These are phyloP conservation scores for Abrus pulchellus DNA, from an alignment of 306 rosid genomes.

Conservation along the genomic window DNA sequence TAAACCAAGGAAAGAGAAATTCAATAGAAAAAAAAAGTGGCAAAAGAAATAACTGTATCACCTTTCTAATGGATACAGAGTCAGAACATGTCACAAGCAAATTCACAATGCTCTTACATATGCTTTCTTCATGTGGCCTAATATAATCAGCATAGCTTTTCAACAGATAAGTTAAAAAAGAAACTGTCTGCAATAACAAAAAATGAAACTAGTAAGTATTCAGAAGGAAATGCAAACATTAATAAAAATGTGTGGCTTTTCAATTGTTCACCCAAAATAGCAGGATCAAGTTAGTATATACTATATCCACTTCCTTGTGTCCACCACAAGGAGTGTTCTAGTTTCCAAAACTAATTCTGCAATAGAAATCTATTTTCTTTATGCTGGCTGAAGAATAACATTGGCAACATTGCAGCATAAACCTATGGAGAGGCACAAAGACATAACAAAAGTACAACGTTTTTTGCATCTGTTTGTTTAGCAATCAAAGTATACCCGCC, in stretches of 20 bases:
- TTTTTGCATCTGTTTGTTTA: constrained; percentile 19
- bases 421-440: constrained; percentile 19
- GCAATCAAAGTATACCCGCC: constrained; percentile 15
- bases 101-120: constrained; percentile 98
- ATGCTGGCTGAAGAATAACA: constrained; percentile 31
- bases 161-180: constrained; percentile 92
- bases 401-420: constrained; percentile 11
- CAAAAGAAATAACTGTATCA: constrained; percentile 44
- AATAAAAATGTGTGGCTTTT: not conserved
- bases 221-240: constrained; percentile 31
- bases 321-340: constrained; percentile 5
- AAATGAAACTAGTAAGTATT: constrained; percentile 45
- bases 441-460: not conserved
- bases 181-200: constrained; percentile 83
- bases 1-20: constrained; percentile 33
- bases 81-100: constrained; percentile 98
- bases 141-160: constrained; percentile 97
- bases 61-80: constrained; percentile 98
- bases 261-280: constrained; percentile 13
- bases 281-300: too few species aligned
- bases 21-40: not conserved
- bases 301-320: too few species aligned
- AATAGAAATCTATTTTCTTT: constrained; percentile 7
- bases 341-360: constrained; percentile 31
- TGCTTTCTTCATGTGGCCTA: constrained; percentile 98